Percentiles rank a stretch among this genome's conserved stretches.
phyloP scores from a whole-genome alignment of 1,139 yeast species.

The Meyerozyma sp. region DNA sequence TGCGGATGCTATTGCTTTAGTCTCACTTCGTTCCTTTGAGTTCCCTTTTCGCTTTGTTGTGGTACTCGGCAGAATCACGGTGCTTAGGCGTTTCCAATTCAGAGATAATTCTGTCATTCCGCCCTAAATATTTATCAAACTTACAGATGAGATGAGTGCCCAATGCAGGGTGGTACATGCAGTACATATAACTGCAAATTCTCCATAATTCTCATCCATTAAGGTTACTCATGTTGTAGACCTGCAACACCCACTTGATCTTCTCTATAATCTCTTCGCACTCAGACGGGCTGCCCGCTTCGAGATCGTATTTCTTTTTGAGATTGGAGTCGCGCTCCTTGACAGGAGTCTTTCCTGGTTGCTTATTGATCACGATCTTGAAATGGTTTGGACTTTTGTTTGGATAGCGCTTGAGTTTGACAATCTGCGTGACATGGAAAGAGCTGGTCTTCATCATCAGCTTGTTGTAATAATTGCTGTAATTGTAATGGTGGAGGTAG shows the following conservation, averaged over 20 bases:
- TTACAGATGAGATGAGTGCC: neutral
- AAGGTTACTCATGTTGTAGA: slow-evolving; percentile 34
- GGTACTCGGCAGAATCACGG: slow-evolving; percentile 11
- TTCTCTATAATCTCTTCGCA: slow-evolving; percentile 74
- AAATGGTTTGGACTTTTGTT: slow-evolving; percentile 71
- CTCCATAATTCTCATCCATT: slow-evolving; percentile 3
- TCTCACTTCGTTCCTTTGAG: neutral
- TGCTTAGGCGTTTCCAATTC: slow-evolving; percentile 32
- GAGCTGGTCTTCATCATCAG: slow-evolving; percentile 73
- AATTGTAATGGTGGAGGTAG: slow-evolving; percentile 51
- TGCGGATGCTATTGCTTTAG: neutral
- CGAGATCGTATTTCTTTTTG: slow-evolving; percentile 78
- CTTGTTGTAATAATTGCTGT: slow-evolving; percentile 33
- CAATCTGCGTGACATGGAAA: slow-evolving; percentile 77
- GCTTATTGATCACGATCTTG: slow-evolving; percentile 73
- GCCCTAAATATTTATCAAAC: neutral
- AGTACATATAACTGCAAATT: slow-evolving; percentile 2
- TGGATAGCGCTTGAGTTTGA: slow-evolving; percentile 69
- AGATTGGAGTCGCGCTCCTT: slow-evolving; percentile 21
- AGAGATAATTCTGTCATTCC: slow-evolving; percentile 22
- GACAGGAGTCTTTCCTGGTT: slow-evolving; percentile 36
- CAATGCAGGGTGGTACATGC: neutral
- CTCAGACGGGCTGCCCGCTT: slow-evolving; percentile 58
- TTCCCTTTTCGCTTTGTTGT: neutral
- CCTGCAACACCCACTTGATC: slow-evolving; percentile 48